A percentile compares a stretch with the other conserved stretches of the same genome.
These are phyloP conservation scores for Solanum sparsipilum DNA, from an alignment of 257 asterid genomes.

Conservation along the genomic window DNA sequence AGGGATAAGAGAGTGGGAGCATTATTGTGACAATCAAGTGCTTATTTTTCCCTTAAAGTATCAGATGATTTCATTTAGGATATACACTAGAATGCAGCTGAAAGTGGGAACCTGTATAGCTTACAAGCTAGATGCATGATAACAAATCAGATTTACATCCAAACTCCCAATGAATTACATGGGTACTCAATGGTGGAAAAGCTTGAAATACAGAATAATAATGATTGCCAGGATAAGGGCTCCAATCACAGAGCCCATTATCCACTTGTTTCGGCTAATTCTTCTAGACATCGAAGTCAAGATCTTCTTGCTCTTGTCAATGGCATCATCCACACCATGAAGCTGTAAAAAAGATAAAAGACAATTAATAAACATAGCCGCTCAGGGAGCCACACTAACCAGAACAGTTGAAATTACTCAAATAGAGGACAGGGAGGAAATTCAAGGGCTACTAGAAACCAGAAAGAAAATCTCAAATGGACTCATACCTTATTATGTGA, in stretches of 20 bases:
- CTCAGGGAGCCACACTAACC: not conserved
- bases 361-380: not conserved
- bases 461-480: not conserved
- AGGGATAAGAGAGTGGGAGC: not conserved
- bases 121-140: not conserved
- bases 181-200: slow-evolving; percentile 21
- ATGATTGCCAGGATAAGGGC: slow-evolving; percentile 70
- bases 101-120: not conserved
- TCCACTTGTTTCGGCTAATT: slow-evolving; percentile 82
- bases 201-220: slow-evolving; percentile 61
- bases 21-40: not conserved
- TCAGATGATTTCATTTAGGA: not conserved
- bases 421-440: not conserved
- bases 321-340: slow-evolving; percentile 84
- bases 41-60: not conserved
- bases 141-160: not conserved
- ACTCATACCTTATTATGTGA: slow-evolving; percentile 61
- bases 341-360: slow-evolving; percentile 39
- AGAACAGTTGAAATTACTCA: not conserved
- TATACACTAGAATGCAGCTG: not conserved
- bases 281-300: slow-evolving; percentile 79
- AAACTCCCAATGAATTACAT: not conserved
- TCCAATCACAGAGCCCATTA: slow-evolving; percentile 58
- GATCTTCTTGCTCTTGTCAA: slow-evolving; percentile 80
- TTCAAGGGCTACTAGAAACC: not conserved